A percentile compares a stretch with the other conserved stretches of the same genome.
These are phyloP conservation scores for Monosporascus sp. DNA, from an alignment of 2,329 filamentous ascomycete genomes.

Conservation along the genomic window DNA sequence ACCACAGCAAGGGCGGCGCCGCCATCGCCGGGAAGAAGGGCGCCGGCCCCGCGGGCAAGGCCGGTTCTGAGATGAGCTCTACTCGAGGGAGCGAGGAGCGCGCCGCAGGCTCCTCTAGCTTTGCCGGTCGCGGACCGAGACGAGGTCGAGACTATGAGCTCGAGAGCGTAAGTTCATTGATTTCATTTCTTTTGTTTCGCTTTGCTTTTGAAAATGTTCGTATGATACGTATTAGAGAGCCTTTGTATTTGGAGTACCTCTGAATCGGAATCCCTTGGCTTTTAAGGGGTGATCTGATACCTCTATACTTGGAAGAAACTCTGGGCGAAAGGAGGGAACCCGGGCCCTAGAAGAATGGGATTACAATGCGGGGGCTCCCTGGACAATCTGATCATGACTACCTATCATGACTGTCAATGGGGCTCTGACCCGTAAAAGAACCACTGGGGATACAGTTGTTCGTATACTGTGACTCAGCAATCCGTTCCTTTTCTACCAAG, in stretches of 20 bases:
- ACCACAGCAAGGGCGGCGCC: constrained; percentile 28
- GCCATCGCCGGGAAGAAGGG: constrained; percentile 52
- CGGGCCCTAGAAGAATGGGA: background rate
- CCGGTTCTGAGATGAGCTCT: constrained; percentile 56
- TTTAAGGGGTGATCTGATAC: background rate
- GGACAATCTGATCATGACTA: no score
- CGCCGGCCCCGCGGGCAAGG: constrained; percentile 37
- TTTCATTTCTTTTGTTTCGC: constrained; percentile 11
- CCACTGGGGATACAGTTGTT: no score
- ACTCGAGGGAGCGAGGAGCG: constrained; percentile 75
- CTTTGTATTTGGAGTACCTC: background rate
- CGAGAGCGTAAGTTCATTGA: constrained; percentile 62
- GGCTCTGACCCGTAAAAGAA: no score
- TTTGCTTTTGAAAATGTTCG: constrained; percentile 3
- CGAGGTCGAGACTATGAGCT: constrained; percentile 76
- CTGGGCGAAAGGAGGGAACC: background rate
- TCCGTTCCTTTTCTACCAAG: no score
- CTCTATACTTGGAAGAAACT: background rate
- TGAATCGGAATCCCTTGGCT: background rate
- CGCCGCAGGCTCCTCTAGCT: constrained; percentile 54
- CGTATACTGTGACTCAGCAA: no score
- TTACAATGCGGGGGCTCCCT: no score
- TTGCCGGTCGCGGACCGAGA: constrained; percentile 64
- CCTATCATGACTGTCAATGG: no score
- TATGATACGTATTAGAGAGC: background rate